Percentiles rank a stretch among this genome's conserved stretches.
Evolutionary conservation across 306 rosid genomes (phyloP).

Genomic region (Pyrus betulifolia): DNA sequence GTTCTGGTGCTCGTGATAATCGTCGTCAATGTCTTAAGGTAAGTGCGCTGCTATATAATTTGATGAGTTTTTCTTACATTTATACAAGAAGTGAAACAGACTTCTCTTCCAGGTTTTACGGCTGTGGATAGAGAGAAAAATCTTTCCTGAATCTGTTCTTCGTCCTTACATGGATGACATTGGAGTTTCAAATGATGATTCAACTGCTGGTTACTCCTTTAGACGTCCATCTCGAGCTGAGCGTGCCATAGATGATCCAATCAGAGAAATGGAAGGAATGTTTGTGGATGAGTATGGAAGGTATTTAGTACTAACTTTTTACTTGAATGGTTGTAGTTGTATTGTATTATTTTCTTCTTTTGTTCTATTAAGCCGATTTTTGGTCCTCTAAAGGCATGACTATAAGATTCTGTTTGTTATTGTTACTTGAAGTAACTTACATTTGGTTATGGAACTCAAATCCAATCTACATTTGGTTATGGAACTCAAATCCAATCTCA

Average conservation of each 20-base stretch:
- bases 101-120: constrained; percentile 71
- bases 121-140: constrained; percentile 96
- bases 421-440: not conserved
- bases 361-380: not conserved
- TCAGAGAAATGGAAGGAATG: constrained; percentile 99
- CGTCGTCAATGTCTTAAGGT: constrained; percentile 99
- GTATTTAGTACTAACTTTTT: constrained; percentile 19
- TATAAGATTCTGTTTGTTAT: not conserved
- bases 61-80: not conserved
- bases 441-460: not conserved
- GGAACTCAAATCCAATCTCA: not conserved
- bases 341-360: not conserved
- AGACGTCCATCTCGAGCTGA: constrained; percentile 98
- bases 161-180: constrained; percentile 87
- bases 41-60: constrained; percentile 2
- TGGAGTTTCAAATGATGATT: constrained; percentile 81
- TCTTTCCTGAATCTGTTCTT: constrained; percentile 75
- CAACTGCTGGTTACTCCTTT: constrained; percentile 47
- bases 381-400: not conserved
- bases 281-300: constrained; percentile 99
- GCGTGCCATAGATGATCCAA: constrained; percentile 94
- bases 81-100: not conserved
- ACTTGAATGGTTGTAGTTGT: not conserved
- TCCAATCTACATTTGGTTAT: not conserved
- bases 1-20: constrained; percentile 86